Evolutionary conservation across 441 rosid genomes (phyloP), one percentile per base, ranked within the genome.

Genomic region (Monsonia emarginata): DNA sequence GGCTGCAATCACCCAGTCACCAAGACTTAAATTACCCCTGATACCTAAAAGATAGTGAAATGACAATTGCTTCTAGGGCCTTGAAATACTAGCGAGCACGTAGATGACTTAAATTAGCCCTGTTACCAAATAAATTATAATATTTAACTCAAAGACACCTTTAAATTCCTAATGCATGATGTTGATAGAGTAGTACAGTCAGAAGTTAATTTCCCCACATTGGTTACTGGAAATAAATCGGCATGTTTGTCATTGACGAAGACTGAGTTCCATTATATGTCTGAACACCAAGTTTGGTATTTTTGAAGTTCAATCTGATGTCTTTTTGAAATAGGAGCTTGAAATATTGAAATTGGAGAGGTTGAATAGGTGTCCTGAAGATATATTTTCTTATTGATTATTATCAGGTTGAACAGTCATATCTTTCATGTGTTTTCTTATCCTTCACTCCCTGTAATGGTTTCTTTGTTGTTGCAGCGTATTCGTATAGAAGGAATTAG

Each of bases 381-480:
- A 32, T 32, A 32, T 32, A 32, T 32, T 32, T 32, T 32, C 36
- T 32, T 32, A n/a, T n/a, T n/a, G n/a, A 48, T 48, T 48, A 3
- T 48, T 62, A 59, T 4, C 28, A 26, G 18, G 57, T 63, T 36
- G 63, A 48, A 63, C 32, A 50, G 38, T 61, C 61, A 65, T 27
- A 52, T 64, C 8, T 16, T 24, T 9, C 14, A 57, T 46, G n/a
- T 80, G 19, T 60, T 76, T 64, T 28, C 67, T 31, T 65, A 63
- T 64, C 62, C 58, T 30, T 48, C 30, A 21, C 62, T 36, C 65
- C 73, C 63, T 36, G 5, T 64, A 66, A 31, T 50, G 59, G 61
- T 74, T 75, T 68, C 62, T 8, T 52, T n/a, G 64, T 75, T 80
- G 67, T 68, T 79, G 85, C 88, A 93, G 97, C 95, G 97, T 67